Evolutionary conservation across 495 filamentous ascomycete genomes (phyloP).

Genomic region (Tetracladium setigerum): DNA sequence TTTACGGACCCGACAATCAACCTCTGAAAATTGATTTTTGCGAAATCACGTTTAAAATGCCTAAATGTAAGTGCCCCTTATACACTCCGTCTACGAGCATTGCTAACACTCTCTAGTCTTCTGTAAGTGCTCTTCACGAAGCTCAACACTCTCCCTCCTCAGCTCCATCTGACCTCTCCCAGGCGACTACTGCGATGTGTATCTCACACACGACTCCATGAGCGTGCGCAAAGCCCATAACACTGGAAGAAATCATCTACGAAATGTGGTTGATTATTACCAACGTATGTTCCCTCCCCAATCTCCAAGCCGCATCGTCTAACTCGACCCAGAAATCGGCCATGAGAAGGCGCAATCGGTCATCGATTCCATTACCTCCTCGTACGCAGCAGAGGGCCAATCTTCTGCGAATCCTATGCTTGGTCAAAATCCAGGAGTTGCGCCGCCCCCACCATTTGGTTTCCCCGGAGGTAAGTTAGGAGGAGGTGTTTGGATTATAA

Average conservation of each 20-base stretch:
- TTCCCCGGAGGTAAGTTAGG: constrained; percentile 30
- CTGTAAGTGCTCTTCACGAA: constrained; percentile 29
- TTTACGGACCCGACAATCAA: neutral
- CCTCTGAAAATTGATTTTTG: neutral
- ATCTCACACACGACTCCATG: constrained; percentile 99
- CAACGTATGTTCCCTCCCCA: constrained; percentile 58
- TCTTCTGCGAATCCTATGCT: constrained; percentile 77
- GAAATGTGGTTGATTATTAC: constrained; percentile 98
- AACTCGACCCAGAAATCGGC: constrained; percentile 65
- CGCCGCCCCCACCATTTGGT: constrained; percentile 45
- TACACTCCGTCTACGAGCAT: neutral
- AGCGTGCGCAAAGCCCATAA: constrained; percentile 98
- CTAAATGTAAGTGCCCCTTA: constrained; percentile 62
- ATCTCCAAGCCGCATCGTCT: neutral
- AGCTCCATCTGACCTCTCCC: constrained; percentile 15
- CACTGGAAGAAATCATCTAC: constrained; percentile 87
- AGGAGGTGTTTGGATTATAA: constrained; percentile 1
- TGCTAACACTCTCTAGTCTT: constrained; percentile 17
- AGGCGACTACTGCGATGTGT: constrained; percentile 99
- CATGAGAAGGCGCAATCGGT: constrained; percentile 98
- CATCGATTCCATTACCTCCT: constrained; percentile 93
- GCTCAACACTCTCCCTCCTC: constrained; percentile 7
- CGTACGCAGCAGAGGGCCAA: constrained; percentile 91
- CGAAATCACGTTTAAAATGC: constrained; percentile 43
- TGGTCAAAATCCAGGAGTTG: constrained; percentile 51